Evolutionary conservation across 1,284 basidiomycete genomes (phyloP).

Genomic region (Ceratobasidium sp.): DNA sequence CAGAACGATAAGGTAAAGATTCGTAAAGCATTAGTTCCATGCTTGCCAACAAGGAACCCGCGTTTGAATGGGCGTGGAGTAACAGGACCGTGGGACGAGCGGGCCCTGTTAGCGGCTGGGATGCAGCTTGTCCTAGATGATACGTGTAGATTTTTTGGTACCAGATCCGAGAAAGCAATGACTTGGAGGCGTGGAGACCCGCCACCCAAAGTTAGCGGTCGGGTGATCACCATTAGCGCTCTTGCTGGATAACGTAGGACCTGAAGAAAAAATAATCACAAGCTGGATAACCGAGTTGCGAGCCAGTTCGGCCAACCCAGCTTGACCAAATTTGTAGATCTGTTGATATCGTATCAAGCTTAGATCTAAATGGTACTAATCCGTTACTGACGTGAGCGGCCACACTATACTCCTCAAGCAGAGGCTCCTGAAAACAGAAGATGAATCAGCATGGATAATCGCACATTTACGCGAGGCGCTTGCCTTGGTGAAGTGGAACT

Average conservation of each 20-base stretch:
- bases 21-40: slow-evolving; percentile 2
- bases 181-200: slow-evolving; percentile 19
- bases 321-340: slow-evolving; percentile 92
- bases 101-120: slow-evolving; percentile 5
- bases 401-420: slow-evolving; percentile 97
- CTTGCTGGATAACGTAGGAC: slow-evolving; percentile 82
- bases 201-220: slow-evolving; percentile 22
- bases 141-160: slow-evolving; percentile 36
- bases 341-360: slow-evolving; percentile 47
- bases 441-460: neutral
- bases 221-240: slow-evolving; percentile 70
- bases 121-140: slow-evolving; percentile 22
- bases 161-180: slow-evolving; percentile 27
- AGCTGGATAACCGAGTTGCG: slow-evolving; percentile 95
- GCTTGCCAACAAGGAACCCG: slow-evolving; percentile 39
- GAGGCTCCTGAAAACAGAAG: slow-evolving; percentile 69
- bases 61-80: slow-evolving; percentile 31
- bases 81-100: slow-evolving; percentile 7
- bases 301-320: slow-evolving; percentile 86
- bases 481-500: slow-evolving; percentile 97
- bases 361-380: neutral
- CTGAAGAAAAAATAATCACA: slow-evolving; percentile 49
- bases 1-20: slow-evolving; percentile 23
- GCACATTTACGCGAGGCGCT: slow-evolving; percentile 41
- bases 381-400: slow-evolving; percentile 80